A percentile compares a stretch with the other conserved stretches of the same genome.
These are phyloP conservation scores for Petunia hybrid DNA, from an alignment of 305 asterid genomes.

Conservation along the genomic window DNA sequence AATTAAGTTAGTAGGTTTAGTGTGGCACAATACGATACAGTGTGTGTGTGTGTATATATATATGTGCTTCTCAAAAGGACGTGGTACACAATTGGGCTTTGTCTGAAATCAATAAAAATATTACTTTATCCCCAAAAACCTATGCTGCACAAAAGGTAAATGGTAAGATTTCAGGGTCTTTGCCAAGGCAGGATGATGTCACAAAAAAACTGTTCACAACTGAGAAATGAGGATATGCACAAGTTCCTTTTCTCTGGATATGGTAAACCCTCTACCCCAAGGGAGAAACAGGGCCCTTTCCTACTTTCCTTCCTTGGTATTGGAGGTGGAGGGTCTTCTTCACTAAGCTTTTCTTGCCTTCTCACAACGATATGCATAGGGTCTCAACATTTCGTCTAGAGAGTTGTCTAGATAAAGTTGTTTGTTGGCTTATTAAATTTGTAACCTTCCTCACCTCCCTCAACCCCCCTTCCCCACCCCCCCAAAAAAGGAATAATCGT, in stretches of 20 bases:
- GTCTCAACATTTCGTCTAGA: background rate
- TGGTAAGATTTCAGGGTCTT: slow-evolving; percentile 6
- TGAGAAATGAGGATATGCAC: background rate
- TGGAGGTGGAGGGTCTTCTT: background rate
- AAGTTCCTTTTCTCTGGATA: background rate
- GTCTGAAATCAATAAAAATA: background rate
- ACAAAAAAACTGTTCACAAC: background rate
- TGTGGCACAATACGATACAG: background rate
- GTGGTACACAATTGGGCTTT: background rate
- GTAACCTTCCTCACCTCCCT: too few relatives aligned
- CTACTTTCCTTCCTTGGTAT: slow-evolving; percentile 16
- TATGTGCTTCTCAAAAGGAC: background rate
- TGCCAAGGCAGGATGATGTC: background rate
- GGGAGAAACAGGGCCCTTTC: background rate
- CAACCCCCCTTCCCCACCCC: too few relatives aligned
- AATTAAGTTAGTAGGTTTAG: background rate
- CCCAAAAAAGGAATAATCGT: too few relatives aligned
- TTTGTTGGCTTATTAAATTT: slow-evolving; percentile 16
- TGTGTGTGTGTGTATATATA: background rate
- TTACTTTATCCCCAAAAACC: background rate
- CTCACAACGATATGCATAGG: background rate
- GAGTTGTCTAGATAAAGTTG: slow-evolving; percentile 5
- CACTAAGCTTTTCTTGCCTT: background rate
- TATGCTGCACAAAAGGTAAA: background rate
- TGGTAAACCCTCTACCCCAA: background rate